Evolutionary conservation across 2,329 filamentous ascomycete genomes (phyloP).

Genomic region (Penicillium sp.): DNA sequence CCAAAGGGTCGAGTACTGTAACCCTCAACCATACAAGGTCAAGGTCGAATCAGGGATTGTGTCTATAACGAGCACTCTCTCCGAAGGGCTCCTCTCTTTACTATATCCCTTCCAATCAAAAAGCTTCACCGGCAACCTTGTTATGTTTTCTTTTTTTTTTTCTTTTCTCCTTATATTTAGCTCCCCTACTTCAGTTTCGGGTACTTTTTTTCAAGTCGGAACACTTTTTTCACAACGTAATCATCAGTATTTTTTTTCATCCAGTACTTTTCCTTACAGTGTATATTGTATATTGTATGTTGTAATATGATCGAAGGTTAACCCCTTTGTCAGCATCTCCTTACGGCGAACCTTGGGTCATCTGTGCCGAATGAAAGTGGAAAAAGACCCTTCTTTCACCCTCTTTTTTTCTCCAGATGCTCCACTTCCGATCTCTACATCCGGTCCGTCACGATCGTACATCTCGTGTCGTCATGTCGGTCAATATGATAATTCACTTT

Average conservation of each 20-base stretch:
- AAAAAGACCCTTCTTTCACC: neutral
- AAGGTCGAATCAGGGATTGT: slow-evolving; percentile 2
- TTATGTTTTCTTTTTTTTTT: neutral
- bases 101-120: slow-evolving; percentile 6
- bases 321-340: slow-evolving; percentile 1
- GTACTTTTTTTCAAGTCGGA: neutral
- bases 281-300: too few relatives aligned
- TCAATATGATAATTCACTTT: slow-evolving; percentile 4
- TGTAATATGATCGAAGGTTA: neutral
- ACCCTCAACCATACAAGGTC: slow-evolving; percentile 4
- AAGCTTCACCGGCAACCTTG: neutral
- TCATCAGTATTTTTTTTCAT: neutral
- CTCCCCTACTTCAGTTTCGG: neutral
- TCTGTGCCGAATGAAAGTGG: neutral
- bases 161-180: neutral
- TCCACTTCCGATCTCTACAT: slow-evolving; percentile 10
- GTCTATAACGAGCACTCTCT: slow-evolving; percentile 4
- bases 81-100: slow-evolving; percentile 3
- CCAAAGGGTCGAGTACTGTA: neutral
- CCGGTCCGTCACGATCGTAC: neutral
- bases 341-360: slow-evolving; percentile 8
- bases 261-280: neutral
- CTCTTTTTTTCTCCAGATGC: slow-evolving; percentile 4
- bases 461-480: slow-evolving; percentile 11
- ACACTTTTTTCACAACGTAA: neutral